phyloP scores from a whole-genome alignment of 768 basidiomycete genomes.

The Xerocomus spinulosus region DNA sequence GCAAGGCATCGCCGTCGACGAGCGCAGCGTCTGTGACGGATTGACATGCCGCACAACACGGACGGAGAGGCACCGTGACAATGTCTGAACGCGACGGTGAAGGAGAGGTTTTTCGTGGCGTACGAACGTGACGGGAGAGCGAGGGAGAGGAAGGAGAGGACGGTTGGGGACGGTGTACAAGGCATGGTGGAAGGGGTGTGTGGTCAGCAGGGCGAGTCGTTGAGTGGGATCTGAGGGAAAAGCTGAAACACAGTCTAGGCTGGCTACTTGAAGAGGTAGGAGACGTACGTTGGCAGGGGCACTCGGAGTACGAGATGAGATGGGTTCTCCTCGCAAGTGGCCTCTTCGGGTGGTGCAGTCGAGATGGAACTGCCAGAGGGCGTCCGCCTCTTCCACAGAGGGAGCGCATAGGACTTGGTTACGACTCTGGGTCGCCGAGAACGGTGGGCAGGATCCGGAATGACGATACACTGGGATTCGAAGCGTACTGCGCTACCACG shows the following conservation, averaged over 20 bases:
- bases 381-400: constrained; percentile 53
- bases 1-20: constrained; percentile 53
- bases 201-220: constrained; percentile 35
- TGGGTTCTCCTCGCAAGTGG: constrained; percentile 35
- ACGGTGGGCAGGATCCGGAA: constrained; percentile 49
- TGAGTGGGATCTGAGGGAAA: constrained; percentile 40
- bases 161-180: constrained; percentile 43
- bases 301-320: constrained; percentile 50
- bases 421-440: constrained; percentile 47
- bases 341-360: constrained; percentile 16
- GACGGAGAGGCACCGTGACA: constrained; percentile 61
- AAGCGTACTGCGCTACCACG: constrained; percentile 52
- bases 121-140: constrained; percentile 11
- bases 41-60: constrained; percentile 66
- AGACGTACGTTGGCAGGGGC: constrained; percentile 55
- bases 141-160: constrained; percentile 5
- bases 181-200: constrained; percentile 47
- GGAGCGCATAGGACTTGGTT: constrained; percentile 64
- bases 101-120: constrained; percentile 20
- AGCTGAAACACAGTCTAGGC: constrained; percentile 28
- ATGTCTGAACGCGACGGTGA: constrained; percentile 37
- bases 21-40: constrained; percentile 53
- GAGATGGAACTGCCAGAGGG: constrained; percentile 15
- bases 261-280: not conserved
- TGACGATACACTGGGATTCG: constrained; percentile 68